Evolutionary conservation across 1,284 basidiomycete species (phyloP), one percentile per base, ranked within the genome.

Genomic region (Fomitopsis schrenkii): DNA sequence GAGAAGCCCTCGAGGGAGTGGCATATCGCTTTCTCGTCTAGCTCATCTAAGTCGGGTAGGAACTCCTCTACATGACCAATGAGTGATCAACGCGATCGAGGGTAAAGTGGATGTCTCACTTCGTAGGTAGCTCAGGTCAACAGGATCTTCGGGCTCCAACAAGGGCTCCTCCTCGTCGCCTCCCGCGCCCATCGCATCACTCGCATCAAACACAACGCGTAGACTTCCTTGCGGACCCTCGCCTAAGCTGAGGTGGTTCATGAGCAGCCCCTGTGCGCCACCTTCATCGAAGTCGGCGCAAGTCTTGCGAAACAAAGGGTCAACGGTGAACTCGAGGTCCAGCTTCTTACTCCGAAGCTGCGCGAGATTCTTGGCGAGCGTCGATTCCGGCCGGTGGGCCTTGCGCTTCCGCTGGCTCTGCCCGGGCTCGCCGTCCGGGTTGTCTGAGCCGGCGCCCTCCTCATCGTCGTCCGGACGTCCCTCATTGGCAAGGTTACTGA

Each of bases 281-380:
- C 97, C 97, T 75, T 99, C 97, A 74, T 99, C 97, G 73, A 99
- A 99, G 73, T 99, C 97, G 22, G 94, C 97, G 66, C 90, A 95
- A 0, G 97, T 99, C 81, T 99, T 99, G 76, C 89, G 93, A 81
- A 99, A 99, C 35, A 99, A 79, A 1, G 97, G 97, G 72, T 99
- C 97, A 44, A 98, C 95, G 50, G 88, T 91, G 76, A 98, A 98
- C 72, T 98, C 97, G 35, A 97, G 83, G 64, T 97, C 95, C 50
- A 94, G 82, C 72, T 97, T 97, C 82, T 98, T 98, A 77, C 88
- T 91, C 68, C 90, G 87, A 36, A 99, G 82, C 64, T 95, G 90
- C 5, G 84, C 76, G 30, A 87, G 86, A 64, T 90, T 89, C 73
- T 95, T 95, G 59, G 91, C 95, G 6, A 98, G 82, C 0, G 95